Conservation (phyloP, 495 filamentous ascomycete species). For the Pseudevernia furfuracea region DNA sequence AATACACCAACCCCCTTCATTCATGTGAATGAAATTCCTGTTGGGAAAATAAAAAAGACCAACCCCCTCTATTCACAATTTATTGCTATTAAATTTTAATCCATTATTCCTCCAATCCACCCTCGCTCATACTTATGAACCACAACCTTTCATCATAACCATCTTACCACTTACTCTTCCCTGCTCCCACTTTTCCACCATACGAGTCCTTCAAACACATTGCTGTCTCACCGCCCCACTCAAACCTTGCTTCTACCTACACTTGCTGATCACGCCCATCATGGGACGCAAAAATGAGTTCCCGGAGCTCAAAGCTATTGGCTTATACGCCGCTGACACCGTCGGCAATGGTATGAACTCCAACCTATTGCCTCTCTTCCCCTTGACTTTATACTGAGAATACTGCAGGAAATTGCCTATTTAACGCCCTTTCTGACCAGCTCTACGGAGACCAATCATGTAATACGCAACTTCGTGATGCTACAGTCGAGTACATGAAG, state of each 20-base stretch:
- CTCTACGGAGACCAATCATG: slow-evolving; percentile 55
- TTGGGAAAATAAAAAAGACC: background rate
- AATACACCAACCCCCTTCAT: slow-evolving; percentile 14
- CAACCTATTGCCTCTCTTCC: slow-evolving; percentile 5
- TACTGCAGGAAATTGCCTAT: slow-evolving; percentile 61
- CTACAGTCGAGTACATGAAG: slow-evolving; percentile 56
- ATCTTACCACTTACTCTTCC: slow-evolving; percentile 18
- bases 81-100: slow-evolving; percentile 8
- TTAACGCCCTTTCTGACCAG: slow-evolving; percentile 71
- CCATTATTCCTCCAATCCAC: slow-evolving; percentile 6
- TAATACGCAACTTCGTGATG: slow-evolving; percentile 51
- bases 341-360: slow-evolving; percentile 41
- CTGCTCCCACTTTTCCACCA: background rate
- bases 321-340: slow-evolving; percentile 45
- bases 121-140: slow-evolving; percentile 11
- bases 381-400: slow-evolving; percentile 15
- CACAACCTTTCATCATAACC: slow-evolving; percentile 5
- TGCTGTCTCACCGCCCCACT: background rate
- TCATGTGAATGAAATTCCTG: background rate
- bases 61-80: slow-evolving; percentile 20
- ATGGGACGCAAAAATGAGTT: slow-evolving; percentile 43
- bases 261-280: slow-evolving; percentile 15
- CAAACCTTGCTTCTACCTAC: background rate
- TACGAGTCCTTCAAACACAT: background rate
- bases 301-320: slow-evolving; percentile 41